Evolutionary conservation across 2,329 filamentous ascomycete genomes (phyloP), one percentile per base, ranked within the genome.

Genomic region (Stenocarpella maydis): DNA sequence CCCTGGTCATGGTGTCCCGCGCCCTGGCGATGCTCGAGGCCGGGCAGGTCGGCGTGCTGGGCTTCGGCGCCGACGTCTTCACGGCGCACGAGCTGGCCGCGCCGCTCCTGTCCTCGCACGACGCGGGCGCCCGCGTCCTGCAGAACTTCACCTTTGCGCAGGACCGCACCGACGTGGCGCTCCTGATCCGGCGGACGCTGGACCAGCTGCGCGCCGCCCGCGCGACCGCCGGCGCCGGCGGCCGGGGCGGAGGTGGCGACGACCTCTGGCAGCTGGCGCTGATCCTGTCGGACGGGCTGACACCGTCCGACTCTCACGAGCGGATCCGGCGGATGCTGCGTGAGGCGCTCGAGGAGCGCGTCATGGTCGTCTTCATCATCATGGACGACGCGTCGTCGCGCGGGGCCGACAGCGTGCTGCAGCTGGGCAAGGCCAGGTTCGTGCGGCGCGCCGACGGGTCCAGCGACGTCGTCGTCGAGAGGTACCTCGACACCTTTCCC

Each of bases 301-400:
- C 95, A 74, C 94, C 97, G 65, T 90, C 87, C 45, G 83, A 85
- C 1, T 91, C 95, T 58, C 95, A 98, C 78, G 93, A 94, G 21
- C 86, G 88, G 6, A 95, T 99, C 74, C 88, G 92, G 19, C 86
- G 93, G 6, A 86, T 98, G 26, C 89, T 99, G 14, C 87, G 96
- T 12, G 91, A 95, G 80, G 95, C 96, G 1, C 90, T 94, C 76
- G 95, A 98, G 79, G 93, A 98, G 81, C 87, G 94, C 19, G 97
- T 99, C 77, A 98, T 99, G 93, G 90, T 98, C 72, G 95, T 99
- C 7, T 99, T 99, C 79, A 93, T 99, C 75, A 92, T 99, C 76
- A 94, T 99, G 77, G 96, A 99, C 82, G 86, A 88, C 74, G 75
- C 76, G 39, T 72, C 69, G 73, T 79, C 79, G 74, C 58, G 58